Evolutionary conservation across 225 moss, liverwort and hornwort species (phyloP).

Genomic region (Antitrichia curtipendula): DNA sequence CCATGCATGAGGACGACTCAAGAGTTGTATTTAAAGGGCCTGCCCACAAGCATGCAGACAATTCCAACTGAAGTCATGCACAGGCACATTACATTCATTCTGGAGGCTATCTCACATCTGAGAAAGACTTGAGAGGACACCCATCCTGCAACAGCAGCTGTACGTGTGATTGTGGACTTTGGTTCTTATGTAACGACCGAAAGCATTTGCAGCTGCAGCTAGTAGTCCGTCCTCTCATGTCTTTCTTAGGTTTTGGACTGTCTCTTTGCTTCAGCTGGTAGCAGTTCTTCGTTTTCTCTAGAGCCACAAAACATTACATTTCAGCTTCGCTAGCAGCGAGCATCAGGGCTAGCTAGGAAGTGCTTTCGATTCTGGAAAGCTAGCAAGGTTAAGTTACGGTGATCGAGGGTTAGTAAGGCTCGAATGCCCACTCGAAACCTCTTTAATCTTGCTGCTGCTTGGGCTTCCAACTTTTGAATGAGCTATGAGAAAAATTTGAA

Average conservation of each 20-base stretch:
- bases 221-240: neutral
- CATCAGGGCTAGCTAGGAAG: neutral
- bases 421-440: neutral
- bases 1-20: neutral
- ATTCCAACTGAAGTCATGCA: too few relatives aligned
- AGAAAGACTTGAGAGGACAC: constrained; percentile 39
- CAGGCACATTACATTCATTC: neutral
- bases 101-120: constrained; percentile 7
- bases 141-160: neutral
- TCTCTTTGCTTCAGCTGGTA: neutral
- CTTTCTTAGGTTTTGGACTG: neutral
- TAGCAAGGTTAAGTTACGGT: neutral
- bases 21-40: neutral
- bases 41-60: too few relatives aligned
- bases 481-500: neutral
- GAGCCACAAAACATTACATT: too few relatives aligned
- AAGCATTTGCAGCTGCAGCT: neutral
- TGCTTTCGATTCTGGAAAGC: neutral
- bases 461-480: neutral
- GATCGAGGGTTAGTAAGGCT: neutral
- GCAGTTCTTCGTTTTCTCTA: neutral
- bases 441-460: too few relatives aligned
- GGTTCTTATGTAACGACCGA: neutral
- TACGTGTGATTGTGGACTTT: neutral
- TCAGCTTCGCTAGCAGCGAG: neutral